These are phyloP conservation scores for Diplocarpon rosae DNA, from an alignment of 2,329 filamentous ascomycete species.

Conservation along the genomic window DNA sequence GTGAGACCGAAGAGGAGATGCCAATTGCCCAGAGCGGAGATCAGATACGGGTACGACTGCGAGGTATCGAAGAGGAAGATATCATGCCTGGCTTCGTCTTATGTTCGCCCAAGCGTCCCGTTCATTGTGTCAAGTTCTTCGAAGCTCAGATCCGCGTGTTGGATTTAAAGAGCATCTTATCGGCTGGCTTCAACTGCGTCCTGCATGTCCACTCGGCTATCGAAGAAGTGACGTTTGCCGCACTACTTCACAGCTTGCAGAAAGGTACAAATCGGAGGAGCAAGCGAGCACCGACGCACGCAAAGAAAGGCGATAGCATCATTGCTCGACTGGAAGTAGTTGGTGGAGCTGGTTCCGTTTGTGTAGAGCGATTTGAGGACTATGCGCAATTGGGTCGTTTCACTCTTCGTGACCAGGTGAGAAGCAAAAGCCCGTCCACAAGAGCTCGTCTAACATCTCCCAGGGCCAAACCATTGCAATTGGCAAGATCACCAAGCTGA, in stretches of 20 bases:
- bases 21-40: constrained; percentile 76
- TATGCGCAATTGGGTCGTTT: constrained; percentile 91
- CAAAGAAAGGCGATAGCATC: constrained; percentile 69
- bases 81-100: constrained; percentile 92
- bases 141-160: constrained; percentile 95
- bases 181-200: constrained; percentile 94
- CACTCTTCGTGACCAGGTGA: constrained; percentile 77
- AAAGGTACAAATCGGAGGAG: constrained; percentile 90
- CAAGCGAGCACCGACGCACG: constrained; percentile 86
- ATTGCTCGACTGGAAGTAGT: constrained; percentile 86
- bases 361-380: constrained; percentile 89
- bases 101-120: constrained; percentile 85
- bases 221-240: constrained; percentile 88
- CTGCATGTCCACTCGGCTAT: constrained; percentile 95
- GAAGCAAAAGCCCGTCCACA: constrained; percentile 16
- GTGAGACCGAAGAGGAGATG: constrained; percentile 93
- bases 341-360: constrained; percentile 75
- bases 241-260: constrained; percentile 85
- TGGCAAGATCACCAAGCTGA: constrained; percentile 94
- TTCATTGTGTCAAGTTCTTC: constrained; percentile 80
- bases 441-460: constrained; percentile 16
- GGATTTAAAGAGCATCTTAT: constrained; percentile 87
- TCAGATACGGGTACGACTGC: constrained; percentile 82
- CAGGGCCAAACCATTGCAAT: constrained; percentile 99
- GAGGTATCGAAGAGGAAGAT: constrained; percentile 95